phyloP scores from a whole-genome alignment of 2,329 filamentous ascomycete genomes.

The Talaromyces sp. region DNA sequence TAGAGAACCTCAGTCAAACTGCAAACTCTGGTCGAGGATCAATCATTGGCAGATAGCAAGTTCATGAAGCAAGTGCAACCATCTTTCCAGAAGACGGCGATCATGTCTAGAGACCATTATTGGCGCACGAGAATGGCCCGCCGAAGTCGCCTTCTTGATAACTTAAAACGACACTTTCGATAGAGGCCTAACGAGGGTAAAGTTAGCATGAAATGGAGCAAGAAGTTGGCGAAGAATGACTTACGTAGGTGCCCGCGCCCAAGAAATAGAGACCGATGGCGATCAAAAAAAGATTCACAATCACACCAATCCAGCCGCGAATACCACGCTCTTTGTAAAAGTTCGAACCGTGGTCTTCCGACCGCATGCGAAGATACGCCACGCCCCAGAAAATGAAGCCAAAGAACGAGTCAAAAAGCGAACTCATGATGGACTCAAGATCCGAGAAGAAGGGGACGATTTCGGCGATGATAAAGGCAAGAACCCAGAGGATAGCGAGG shows the following conservation, averaged over 20 bases:
- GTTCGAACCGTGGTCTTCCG: constrained; percentile 37
- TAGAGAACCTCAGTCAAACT: background rate
- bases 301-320: constrained; percentile 41
- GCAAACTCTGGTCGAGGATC: constrained; percentile 8
- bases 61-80: background rate
- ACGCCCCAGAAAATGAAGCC: constrained; percentile 82
- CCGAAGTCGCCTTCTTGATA: constrained; percentile 64
- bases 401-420: constrained; percentile 74
- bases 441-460: constrained; percentile 92
- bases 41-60: background rate
- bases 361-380: constrained; percentile 45
- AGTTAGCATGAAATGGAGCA: background rate
- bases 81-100: background rate
- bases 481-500: constrained; percentile 63
- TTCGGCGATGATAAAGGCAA: constrained; percentile 88
- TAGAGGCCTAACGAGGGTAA: constrained; percentile 33
- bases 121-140: constrained; percentile 69
- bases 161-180: constrained; percentile 57
- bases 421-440: constrained; percentile 54
- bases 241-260: constrained; percentile 71
- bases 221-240: constrained; percentile 21
- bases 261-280: constrained; percentile 75
- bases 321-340: constrained; percentile 42
- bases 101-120: constrained; percentile 33
- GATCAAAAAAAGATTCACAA: constrained; percentile 70